Evolutionary conservation across 2,329 filamentous ascomycete species (phyloP).

Genomic region (Microsporum audouinii): DNA sequence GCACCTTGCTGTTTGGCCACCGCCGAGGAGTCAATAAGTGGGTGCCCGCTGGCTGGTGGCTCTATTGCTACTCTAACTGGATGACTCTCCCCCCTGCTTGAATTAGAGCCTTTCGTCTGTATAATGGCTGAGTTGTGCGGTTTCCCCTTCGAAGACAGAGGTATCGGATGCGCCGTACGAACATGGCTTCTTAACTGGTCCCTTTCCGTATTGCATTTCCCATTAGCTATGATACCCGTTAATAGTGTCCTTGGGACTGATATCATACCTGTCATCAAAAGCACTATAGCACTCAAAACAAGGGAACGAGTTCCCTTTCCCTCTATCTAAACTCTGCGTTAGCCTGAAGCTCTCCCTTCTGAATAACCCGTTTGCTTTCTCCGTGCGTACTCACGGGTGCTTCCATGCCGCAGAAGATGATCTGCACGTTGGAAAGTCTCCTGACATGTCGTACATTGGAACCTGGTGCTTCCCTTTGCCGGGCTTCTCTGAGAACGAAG

Average conservation of each 20-base stretch:
- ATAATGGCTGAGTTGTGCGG: neutral
- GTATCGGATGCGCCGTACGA: neutral
- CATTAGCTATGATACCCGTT: neutral
- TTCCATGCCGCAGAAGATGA: constrained; percentile 41
- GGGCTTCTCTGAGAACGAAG: neutral
- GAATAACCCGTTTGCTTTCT: neutral
- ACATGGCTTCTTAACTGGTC: neutral
- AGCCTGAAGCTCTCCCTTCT: neutral
- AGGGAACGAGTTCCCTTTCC: constrained; percentile 39
- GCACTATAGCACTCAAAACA: constrained; percentile 39
- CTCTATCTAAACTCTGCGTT: neutral
- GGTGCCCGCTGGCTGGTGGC: neutral
- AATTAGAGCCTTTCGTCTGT: neutral
- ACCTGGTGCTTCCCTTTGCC: constrained; percentile 8
- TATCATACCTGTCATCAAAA: constrained; percentile 35
- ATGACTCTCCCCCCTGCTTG: neutral
- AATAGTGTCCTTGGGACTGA: neutral
- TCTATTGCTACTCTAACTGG: neutral
- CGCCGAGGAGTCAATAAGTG: neutral
- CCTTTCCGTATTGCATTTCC: neutral
- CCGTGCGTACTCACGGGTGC: constrained; percentile 14
- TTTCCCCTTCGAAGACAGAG: neutral
- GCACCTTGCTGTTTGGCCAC: neutral
- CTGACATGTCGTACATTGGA: constrained; percentile 35
- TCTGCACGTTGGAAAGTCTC: constrained; percentile 38